Percentiles rank a stretch among this genome's conserved stretches.
These are phyloP conservation scores for Coffea eugenioides DNA, from an alignment of 257 asterid species.

Conservation along the genomic window DNA sequence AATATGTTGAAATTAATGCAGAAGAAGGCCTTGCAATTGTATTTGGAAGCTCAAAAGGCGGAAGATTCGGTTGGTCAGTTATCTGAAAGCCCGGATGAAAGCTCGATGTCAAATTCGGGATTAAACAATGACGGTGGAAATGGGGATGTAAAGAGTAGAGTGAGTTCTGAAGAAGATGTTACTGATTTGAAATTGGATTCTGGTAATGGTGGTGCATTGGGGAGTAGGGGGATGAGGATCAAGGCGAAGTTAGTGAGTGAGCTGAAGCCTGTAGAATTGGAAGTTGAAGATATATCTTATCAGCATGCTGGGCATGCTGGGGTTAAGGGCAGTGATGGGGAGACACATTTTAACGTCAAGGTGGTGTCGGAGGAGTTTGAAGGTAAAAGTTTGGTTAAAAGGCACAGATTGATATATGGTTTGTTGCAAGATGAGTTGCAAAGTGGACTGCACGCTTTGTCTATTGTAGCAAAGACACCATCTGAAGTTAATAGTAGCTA, in stretches of 20 bases:
- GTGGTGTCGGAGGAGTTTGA: slow-evolving; percentile 72
- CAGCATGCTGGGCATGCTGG: slow-evolving; percentile 91
- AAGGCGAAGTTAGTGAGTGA: slow-evolving; percentile 53
- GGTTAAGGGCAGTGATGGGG: slow-evolving; percentile 66
- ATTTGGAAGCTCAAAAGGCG: slow-evolving; percentile 47
- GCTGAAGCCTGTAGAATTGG: slow-evolving; percentile 47
- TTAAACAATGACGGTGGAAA: slow-evolving; percentile 23
- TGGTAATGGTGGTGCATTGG: slow-evolving; percentile 36
- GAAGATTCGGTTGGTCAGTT: slow-evolving; percentile 18
- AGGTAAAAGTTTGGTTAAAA: slow-evolving; percentile 90
- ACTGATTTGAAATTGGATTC: slow-evolving; percentile 11
- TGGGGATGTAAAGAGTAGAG: slow-evolving; percentile 19
- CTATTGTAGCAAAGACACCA: slow-evolving; percentile 75
- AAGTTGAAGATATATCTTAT: slow-evolving; percentile 76
- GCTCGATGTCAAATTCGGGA: slow-evolving; percentile 22
- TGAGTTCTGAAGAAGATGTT: slow-evolving; percentile 22
- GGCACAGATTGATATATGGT: slow-evolving; percentile 74
- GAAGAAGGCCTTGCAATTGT: slow-evolving; percentile 69
- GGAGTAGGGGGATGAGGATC: slow-evolving; percentile 62
- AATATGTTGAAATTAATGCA: slow-evolving; percentile 91
- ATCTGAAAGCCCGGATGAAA: slow-evolving; percentile 20
- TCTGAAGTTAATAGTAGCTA: slow-evolving; percentile 46
- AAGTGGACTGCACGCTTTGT: slow-evolving; percentile 70
- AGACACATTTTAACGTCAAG: slow-evolving; percentile 78
- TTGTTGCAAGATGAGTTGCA: slow-evolving; percentile 81